Evolutionary conservation across 768 basidiomycete genomes (phyloP).

Genomic region (Brasilioporus rufonigricans): DNA sequence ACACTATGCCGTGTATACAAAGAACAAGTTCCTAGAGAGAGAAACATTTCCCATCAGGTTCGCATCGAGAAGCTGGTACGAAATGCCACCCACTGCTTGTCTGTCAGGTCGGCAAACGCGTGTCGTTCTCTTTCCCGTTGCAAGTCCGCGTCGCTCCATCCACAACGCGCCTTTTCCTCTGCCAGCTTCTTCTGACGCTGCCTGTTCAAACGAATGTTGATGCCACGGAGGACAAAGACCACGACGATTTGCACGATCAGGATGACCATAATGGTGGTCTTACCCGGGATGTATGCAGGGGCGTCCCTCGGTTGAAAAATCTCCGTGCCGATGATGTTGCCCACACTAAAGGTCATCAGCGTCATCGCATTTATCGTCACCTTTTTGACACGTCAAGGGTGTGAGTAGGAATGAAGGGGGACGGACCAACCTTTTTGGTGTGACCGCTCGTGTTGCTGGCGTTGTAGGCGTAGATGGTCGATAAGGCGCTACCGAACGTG

Average conservation of each 20-base stretch:
- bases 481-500: conserved; percentile 60
- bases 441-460: conserved; percentile 63
- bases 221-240: conserved; percentile 48
- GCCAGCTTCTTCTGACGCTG: conserved; percentile 36
- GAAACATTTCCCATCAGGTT: conserved; percentile 1
- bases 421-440: conserved; percentile 53
- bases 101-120: conserved; percentile 63
- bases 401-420: not conserved
- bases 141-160: too few relatives aligned
- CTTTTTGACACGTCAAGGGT: conserved; percentile 16
- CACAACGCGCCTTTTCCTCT: conserved; percentile 42
- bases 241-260: conserved; percentile 51
- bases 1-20: conserved; percentile 52
- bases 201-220: conserved; percentile 55
- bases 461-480: conserved; percentile 62
- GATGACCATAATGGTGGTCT: conserved; percentile 61
- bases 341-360: conserved; percentile 49
- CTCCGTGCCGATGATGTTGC: conserved; percentile 62
- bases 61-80: not conserved
- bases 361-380: conserved; percentile 64
- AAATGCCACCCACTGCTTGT: conserved; percentile 49
- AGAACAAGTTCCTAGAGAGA: conserved; percentile 52
- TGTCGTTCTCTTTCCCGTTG: conserved; percentile 57
- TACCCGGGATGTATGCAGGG: conserved; percentile 63
- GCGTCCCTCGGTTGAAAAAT: conserved; percentile 64